phyloP scores from a whole-genome alignment of 768 basidiomycete species.

The Phaeotremella fagi region DNA sequence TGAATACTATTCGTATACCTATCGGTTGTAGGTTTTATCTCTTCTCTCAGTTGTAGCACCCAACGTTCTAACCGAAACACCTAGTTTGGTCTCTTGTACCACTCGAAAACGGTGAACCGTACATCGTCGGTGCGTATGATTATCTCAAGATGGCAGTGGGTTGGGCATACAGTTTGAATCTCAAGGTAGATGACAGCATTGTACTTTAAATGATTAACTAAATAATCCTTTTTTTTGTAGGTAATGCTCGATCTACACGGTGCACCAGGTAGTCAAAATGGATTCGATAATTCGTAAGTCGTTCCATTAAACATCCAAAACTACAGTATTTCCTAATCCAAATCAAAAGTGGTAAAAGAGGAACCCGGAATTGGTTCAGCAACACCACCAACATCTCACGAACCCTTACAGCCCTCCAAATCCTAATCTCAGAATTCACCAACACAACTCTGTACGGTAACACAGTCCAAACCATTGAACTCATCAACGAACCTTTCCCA shows the following conservation, averaged over 20 bases:
- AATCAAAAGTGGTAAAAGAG: constrained; percentile 24
- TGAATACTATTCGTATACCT: constrained; percentile 45
- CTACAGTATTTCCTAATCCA: too few relatives aligned
- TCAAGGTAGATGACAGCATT: constrained; percentile 21
- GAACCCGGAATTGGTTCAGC: constrained; percentile 37
- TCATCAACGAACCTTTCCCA: constrained; percentile 46
- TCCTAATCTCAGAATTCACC: constrained; percentile 43
- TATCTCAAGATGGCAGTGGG: constrained; percentile 40
- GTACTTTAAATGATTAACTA: neutral
- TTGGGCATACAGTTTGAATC: constrained; percentile 36
- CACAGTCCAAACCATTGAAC: constrained; percentile 40
- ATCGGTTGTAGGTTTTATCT: constrained; percentile 30
- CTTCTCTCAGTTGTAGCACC: too few relatives aligned
- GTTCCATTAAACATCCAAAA: neutral
- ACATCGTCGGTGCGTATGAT: constrained; percentile 37
- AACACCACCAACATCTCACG: constrained; percentile 35
- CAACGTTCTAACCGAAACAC: too few relatives aligned
- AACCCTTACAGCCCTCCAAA: constrained; percentile 30
- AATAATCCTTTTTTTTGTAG: too few relatives aligned
- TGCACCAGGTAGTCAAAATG: constrained; percentile 43
- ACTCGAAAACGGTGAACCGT: constrained; percentile 35
- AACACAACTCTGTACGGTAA: constrained; percentile 25
- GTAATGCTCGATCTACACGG: constrained; percentile 46
- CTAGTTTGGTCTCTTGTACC: constrained; percentile 45
- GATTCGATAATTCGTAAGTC: constrained; percentile 44